phyloP scores from a whole-genome alignment of 768 basidiomycete species.

The Tylopilus plumbeoviolaceoides region DNA sequence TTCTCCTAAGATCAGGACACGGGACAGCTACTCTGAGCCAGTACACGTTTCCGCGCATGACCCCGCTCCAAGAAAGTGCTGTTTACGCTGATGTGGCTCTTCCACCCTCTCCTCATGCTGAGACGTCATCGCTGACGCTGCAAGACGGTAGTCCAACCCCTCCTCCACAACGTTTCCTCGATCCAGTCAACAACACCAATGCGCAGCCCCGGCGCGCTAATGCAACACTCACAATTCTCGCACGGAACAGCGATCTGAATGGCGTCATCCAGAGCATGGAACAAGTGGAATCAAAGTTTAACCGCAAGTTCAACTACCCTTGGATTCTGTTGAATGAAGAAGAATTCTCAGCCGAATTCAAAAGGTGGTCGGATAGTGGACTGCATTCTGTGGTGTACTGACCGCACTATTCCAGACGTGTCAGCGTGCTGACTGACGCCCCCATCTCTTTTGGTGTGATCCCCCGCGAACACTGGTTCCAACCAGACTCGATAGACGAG shows the following conservation, averaged over 20 bases:
- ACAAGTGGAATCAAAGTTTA: slow-evolving; percentile 56
- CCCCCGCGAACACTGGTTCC: slow-evolving; percentile 60
- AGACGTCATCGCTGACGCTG: not conserved
- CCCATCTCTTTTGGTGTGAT: slow-evolving; percentile 54
- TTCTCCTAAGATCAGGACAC: slow-evolving; percentile 18
- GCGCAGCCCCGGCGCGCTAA: slow-evolving; percentile 39
- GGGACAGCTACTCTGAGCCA: not conserved
- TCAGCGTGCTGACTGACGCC: slow-evolving; percentile 36
- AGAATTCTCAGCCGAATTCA: slow-evolving; percentile 53
- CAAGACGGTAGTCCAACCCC: not conserved
- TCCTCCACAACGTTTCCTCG: slow-evolving; percentile 1
- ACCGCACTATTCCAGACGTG: slow-evolving; percentile 26
- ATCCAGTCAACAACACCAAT: not conserved
- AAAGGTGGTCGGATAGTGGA: slow-evolving; percentile 27
- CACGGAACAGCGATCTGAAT: slow-evolving; percentile 43
- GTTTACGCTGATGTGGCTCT: not conserved
- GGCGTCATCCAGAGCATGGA: slow-evolving; percentile 47
- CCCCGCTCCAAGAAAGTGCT: not conserved
- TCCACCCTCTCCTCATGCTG: not conserved
- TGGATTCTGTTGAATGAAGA: slow-evolving; percentile 65
- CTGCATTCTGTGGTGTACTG: not conserved
- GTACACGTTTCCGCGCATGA: not conserved
- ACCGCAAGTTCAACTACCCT: slow-evolving; percentile 53
- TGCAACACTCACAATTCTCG: slow-evolving; percentile 56
- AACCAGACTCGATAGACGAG: slow-evolving; percentile 74